Conservation (phyloP, 768 basidiomycete species). For the Lentinula guzmanii region DNA sequence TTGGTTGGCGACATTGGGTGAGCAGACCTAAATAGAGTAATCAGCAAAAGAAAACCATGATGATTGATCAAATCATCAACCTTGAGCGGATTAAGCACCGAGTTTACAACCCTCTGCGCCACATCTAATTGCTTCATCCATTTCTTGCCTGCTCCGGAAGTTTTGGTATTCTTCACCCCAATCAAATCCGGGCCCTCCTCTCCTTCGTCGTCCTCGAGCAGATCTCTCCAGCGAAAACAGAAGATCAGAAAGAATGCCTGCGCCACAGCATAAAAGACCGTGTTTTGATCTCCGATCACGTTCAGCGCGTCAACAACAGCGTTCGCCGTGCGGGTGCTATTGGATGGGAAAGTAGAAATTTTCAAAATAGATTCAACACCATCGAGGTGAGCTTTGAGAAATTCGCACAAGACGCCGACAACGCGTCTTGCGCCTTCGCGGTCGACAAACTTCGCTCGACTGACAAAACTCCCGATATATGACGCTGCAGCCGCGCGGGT, state of each 20-base stretch:
- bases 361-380: constrained; percentile 46
- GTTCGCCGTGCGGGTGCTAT: constrained; percentile 16
- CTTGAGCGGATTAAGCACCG: constrained; percentile 86
- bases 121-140: constrained; percentile 85
- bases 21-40: constrained; percentile 60
- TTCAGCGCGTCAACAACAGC: constrained; percentile 13
- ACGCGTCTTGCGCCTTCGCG: constrained; percentile 67
- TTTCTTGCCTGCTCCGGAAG: constrained; percentile 34
- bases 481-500: constrained; percentile 90
- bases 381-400: constrained; percentile 72
- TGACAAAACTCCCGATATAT: constrained; percentile 90
- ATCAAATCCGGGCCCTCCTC: constrained; percentile 34
- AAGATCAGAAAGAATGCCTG: constrained; percentile 96
- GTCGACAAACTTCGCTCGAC: constrained; percentile 82
- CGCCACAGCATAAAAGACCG: constrained; percentile 85
- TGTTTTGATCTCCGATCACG: constrained; percentile 36
- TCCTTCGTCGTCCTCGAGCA: constrained; percentile 58
- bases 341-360: constrained; percentile 27
- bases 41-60: constrained; percentile 2
- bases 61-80: constrained; percentile 27
- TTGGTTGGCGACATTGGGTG: constrained; percentile 82
- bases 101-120: constrained; percentile 74
- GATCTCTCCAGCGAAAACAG: constrained; percentile 94
- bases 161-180: constrained; percentile 7
- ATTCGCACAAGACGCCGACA: constrained; percentile 81